These are phyloP conservation scores for Boletus barrowsii DNA, from an alignment of 768 basidiomycete species.

Conservation along the genomic window DNA sequence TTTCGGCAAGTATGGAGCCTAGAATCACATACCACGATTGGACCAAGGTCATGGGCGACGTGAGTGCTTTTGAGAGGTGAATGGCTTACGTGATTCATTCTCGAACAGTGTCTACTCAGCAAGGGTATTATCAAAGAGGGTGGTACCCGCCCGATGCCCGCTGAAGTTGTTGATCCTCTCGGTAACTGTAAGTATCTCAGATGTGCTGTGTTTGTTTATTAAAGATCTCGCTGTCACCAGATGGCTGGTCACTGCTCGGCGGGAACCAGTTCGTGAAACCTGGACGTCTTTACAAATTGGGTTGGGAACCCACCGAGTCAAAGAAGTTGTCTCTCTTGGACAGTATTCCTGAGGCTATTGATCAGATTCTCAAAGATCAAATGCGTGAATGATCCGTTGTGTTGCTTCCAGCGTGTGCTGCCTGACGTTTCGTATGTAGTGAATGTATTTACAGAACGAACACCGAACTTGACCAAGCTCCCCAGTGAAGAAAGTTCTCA, in stretches of 20 bases:
- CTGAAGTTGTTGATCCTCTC: slow-evolving; percentile 34
- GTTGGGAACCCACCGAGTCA: slow-evolving; percentile 37
- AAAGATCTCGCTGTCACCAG: slow-evolving; percentile 16
- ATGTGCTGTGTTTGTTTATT: not conserved
- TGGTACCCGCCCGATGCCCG: slow-evolving; percentile 33
- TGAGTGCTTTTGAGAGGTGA: slow-evolving; percentile 14
- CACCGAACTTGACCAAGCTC: not conserved
- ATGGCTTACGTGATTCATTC: not conserved
- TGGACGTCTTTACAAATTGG: slow-evolving; percentile 35
- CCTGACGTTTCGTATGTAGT: not conserved
- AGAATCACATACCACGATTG: slow-evolving; percentile 31
- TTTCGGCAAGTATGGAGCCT: slow-evolving; percentile 29
- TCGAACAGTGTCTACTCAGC: slow-evolving; percentile 30
- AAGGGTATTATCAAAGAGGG: slow-evolving; percentile 34
- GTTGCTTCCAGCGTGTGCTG: not conserved
- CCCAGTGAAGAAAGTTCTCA: not conserved
- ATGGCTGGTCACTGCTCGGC: slow-evolving; percentile 40
- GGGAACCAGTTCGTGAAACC: slow-evolving; percentile 37
- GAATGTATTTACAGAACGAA: slow-evolving; percentile 6
- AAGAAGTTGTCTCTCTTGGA: slow-evolving; percentile 28
- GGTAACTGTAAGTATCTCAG: slow-evolving; percentile 35
- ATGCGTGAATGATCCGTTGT: not conserved
- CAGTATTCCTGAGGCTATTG: slow-evolving; percentile 30
- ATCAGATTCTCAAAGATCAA: slow-evolving; percentile 14
- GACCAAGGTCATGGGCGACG: slow-evolving; percentile 37